These are phyloP conservation scores for Acanthamoeba triangularis DNA, from an alignment of 208 protist genomes.

Conservation along the genomic window DNA sequence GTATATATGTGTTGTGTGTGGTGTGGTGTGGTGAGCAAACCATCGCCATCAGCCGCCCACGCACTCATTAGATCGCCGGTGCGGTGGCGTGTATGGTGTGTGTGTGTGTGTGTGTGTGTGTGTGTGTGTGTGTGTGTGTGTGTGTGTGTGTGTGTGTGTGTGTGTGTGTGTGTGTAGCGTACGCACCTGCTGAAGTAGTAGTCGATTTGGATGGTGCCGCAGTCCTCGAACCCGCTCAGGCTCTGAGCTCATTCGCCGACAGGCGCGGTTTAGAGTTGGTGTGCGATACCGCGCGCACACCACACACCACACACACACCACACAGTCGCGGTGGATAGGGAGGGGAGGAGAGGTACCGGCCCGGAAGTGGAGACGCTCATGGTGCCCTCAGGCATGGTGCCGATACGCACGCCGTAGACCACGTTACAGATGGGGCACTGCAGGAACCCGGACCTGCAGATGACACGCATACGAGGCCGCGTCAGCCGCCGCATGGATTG, in stretches of 20 bases:
- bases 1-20: no score
- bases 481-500: neutral
- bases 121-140: no score
- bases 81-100: no score
- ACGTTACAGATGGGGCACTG: conserved; percentile 71
- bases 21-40: no score
- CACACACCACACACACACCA: neutral
- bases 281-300: neutral
- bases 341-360: neutral
- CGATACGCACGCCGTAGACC: conserved; percentile 58
- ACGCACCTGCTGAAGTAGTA: conserved; percentile 7
- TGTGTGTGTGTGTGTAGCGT: no score
- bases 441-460: conserved; percentile 46
- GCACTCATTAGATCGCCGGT: no score
- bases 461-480: no score
- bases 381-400: conserved; percentile 62
- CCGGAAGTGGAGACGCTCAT: conserved; percentile 21
- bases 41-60: no score
- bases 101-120: neutral
- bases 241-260: neutral
- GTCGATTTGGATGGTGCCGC: conserved; percentile 57
- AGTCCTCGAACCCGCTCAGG: conserved; percentile 30
- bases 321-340: neutral
- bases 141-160: no score
- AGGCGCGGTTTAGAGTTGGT: neutral